Evolutionary conservation across 2,329 filamentous ascomycete species (phyloP), one percentile per base, ranked within the genome.

Genomic region (Hymenoscyphus repandus): DNA sequence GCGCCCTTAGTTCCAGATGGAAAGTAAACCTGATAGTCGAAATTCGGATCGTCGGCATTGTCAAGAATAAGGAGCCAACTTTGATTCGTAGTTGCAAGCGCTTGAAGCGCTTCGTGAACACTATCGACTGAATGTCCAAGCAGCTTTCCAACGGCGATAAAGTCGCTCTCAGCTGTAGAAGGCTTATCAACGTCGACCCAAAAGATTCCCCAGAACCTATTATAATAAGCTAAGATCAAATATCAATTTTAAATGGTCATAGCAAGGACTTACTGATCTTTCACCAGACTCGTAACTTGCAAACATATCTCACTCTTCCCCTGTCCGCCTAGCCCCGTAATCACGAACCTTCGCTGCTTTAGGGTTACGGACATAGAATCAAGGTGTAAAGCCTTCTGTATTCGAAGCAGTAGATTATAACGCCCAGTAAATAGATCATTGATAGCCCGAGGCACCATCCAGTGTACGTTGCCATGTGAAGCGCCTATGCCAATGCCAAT

Each of bases 41-140:
- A 40, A 0, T 62, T 49, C 5, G 66, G 61, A 53, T 70, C 62
- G 47, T 75, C 70, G 2, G 69, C 70, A 53, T 73, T 74, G 55
- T 74, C 70, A 31, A 74, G 65, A 5, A 74, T 61, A 18, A 70
- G 60, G 20, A 70, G 61, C 67, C 66, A 70, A 22, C 56, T 58
- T 45, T 55, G 58, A 6, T 60, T 45, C 2, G 40, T 53, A 17
- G 18, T 50, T 38, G 51, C 46, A n/a, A 69, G 54, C 18, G 52
- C 45, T 47, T 54, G 41, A 48, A 54, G 47, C 22, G 47, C 51
- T 22, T 58, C 50, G n/a, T 44, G 32, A 32, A 56, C 32, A 15
- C 37, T 52, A 11, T 56, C 42, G 17, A 48, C 45, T 12, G 45
- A 33, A 12, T 30, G 40, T 2, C 49, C 50, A 45, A 58, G 39